Evolutionary conservation across 306 rosid genomes (phyloP), one percentile per base, ranked within the genome.

Genomic region (Lathyrus aphaca): DNA sequence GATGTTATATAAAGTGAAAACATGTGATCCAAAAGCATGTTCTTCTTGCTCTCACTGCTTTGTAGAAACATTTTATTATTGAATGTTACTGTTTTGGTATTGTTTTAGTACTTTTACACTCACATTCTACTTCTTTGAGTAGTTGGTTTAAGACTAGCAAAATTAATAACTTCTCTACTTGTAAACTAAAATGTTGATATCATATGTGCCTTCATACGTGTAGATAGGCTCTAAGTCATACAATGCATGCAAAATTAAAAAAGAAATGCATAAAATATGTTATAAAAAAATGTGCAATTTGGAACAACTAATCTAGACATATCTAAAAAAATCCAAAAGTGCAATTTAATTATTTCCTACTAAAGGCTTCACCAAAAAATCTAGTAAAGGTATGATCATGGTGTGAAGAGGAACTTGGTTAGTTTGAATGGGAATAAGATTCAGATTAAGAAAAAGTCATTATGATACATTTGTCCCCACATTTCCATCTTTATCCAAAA

Each of bases 161-260:
- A 8, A 56, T 91, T 89, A 53, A 88, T 89, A 58, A 92, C 45
- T 78, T 92, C 97, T 73, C 96, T 84, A 1, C 88, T 90, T 5
- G 92, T 80, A n/a, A 25, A 92, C 91, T 79, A 92, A 76, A 65
- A 80, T 81, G 78, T 89, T 89, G 84, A 89, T 87, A 61, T 92
- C 96, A 64, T 89, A 86, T 5, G 96, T 89, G 23, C 98, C 95
- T 83, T 92, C 98, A 9, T 59, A 86, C 1, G 98, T 92, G 48
- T 89, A 92, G 68, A 92, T 89, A 19, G 96, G 97, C 68, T 92
- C 97, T 69, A 92, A 71, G 81, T 92, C 98, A 76, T 91, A 89
- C 72, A 89, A 92, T 60, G 96, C 95, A 96, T 92, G 77, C 81
- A 76, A 58, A 38, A 17, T 17, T 58, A 49, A 40, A 23, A 13